phyloP scores from a whole-genome alignment of 768 basidiomycete genomes.

The Boletus sp. region DNA sequence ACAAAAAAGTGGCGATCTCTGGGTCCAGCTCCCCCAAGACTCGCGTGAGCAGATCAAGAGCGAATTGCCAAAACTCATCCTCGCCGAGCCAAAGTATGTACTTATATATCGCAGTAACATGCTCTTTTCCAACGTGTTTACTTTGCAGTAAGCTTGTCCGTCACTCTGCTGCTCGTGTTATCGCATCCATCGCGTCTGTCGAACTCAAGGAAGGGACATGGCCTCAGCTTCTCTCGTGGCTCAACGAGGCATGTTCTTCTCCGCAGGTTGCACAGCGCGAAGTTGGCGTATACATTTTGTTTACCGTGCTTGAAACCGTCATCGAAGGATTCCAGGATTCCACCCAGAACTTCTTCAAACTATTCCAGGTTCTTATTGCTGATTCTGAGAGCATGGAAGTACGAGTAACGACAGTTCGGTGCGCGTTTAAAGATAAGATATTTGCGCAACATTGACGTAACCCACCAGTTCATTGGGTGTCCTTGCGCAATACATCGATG shows the following conservation, averaged over 20 bases:
- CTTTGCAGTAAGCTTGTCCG: conserved; percentile 76
- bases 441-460: conserved; percentile 4
- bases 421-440: conserved; percentile 11
- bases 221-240: conserved; percentile 85
- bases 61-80: conserved; percentile 72
- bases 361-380: conserved; percentile 66
- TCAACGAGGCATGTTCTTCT: conserved; percentile 74
- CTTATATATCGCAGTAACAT: neutral
- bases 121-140: conserved; percentile 2
- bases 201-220: conserved; percentile 80
- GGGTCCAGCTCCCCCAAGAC: conserved; percentile 65
- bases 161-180: conserved; percentile 87
- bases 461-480: conserved; percentile 73
- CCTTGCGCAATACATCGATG: conserved; percentile 88
- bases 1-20: conserved; percentile 75
- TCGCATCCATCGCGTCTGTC: conserved; percentile 87
- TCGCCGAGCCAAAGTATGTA: conserved; percentile 74
- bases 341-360: conserved; percentile 68
- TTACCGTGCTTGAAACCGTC: conserved; percentile 87
- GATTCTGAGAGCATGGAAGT: conserved; percentile 91
- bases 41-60: conserved; percentile 82
- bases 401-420: conserved; percentile 85
- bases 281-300: conserved; percentile 86
- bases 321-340: conserved; percentile 85
- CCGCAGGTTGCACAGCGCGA: conserved; percentile 74